Conservation (phyloP, 441 rosid genomes). For the Pelargonium fulgidum region DNA sequence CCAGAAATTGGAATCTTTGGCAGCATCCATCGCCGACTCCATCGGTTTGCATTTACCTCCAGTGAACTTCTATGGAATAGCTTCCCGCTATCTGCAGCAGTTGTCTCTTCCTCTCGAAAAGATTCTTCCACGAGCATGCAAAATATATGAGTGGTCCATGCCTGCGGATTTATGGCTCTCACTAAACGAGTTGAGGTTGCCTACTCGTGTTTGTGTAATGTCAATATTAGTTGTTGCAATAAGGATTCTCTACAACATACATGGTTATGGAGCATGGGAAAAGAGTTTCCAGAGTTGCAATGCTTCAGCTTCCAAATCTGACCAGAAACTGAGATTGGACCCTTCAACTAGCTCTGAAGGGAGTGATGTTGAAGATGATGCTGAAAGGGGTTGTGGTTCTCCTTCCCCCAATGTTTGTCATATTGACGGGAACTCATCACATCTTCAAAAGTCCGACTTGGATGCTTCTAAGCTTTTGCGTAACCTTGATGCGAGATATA, state of each 20-base stretch:
- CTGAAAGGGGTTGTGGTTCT: constrained; percentile 22
- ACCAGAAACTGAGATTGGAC: constrained; percentile 15
- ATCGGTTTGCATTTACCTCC: constrained; percentile 49
- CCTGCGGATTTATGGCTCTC: constrained; percentile 73
- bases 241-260: constrained; percentile 47
- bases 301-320: constrained; percentile 16
- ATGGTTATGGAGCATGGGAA: constrained; percentile 71
- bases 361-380: constrained; percentile 10
- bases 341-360: background rate
- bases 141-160: constrained; percentile 60
- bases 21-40: constrained; percentile 50
- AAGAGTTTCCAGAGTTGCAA: constrained; percentile 27
- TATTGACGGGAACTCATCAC: constrained; percentile 15
- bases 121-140: constrained; percentile 49
- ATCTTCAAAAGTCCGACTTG: constrained; percentile 22
- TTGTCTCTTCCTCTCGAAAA: constrained; percentile 46
- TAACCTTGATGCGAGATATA: constrained; percentile 37
- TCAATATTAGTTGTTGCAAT: constrained; percentile 53
- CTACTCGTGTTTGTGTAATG: constrained; percentile 55
- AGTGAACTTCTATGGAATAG: constrained; percentile 56
- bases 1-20: constrained; percentile 51
- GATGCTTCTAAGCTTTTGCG: constrained; percentile 36
- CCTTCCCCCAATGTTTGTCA: constrained; percentile 17
- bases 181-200: constrained; percentile 46
- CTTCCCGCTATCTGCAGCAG: constrained; percentile 42